Percentiles rank a stretch among this genome's conserved stretches.
phyloP scores from a whole-genome alignment of 2,329 filamentous ascomycete genomes.

The Colletotrichum spaethianum region DNA sequence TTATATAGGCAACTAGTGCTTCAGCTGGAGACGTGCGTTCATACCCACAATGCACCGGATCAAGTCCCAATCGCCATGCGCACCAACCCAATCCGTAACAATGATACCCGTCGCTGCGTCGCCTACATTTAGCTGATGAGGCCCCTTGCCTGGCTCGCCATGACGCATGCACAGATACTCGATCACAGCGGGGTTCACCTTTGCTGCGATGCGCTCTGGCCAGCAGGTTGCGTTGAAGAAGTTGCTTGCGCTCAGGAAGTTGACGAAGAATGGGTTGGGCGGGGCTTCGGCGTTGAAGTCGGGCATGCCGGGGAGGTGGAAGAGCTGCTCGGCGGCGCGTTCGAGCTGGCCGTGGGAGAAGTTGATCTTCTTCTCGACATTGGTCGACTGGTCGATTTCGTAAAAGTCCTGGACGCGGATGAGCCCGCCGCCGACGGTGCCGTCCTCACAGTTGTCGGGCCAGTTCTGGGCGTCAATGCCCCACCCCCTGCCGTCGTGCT shows the following conservation, averaged over 20 bases:
- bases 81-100: slow-evolving; percentile 94
- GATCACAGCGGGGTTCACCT: slow-evolving; percentile 83
- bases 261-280: slow-evolving; percentile 81
- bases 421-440: slow-evolving; percentile 76
- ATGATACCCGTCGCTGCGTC: slow-evolving; percentile 89
- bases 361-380: slow-evolving; percentile 85
- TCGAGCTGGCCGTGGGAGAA: slow-evolving; percentile 83
- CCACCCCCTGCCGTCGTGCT: slow-evolving; percentile 67
- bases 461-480: slow-evolving; percentile 77
- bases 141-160: slow-evolving; percentile 65
- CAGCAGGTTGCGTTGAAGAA: slow-evolving; percentile 95
- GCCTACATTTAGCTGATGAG: slow-evolving; percentile 67
- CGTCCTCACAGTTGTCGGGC: slow-evolving; percentile 91
- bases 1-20: slow-evolving; percentile 50
- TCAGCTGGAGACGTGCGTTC: slow-evolving; percentile 79
- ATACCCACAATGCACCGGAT: slow-evolving; percentile 89
- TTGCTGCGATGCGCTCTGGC: slow-evolving; percentile 91
- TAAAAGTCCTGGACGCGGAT: slow-evolving; percentile 96
- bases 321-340: slow-evolving; percentile 72
- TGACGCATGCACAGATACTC: slow-evolving; percentile 74
- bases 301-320: slow-evolving; percentile 56
- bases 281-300: slow-evolving; percentile 45
- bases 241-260: slow-evolving; percentile 92
- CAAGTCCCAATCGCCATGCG: slow-evolving; percentile 90
- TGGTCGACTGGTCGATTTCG: slow-evolving; percentile 81